Evolutionary conservation across 495 filamentous ascomycete species (phyloP), one percentile per base, ranked within the genome.

Genomic region (Aspergillus mulundensis): DNA sequence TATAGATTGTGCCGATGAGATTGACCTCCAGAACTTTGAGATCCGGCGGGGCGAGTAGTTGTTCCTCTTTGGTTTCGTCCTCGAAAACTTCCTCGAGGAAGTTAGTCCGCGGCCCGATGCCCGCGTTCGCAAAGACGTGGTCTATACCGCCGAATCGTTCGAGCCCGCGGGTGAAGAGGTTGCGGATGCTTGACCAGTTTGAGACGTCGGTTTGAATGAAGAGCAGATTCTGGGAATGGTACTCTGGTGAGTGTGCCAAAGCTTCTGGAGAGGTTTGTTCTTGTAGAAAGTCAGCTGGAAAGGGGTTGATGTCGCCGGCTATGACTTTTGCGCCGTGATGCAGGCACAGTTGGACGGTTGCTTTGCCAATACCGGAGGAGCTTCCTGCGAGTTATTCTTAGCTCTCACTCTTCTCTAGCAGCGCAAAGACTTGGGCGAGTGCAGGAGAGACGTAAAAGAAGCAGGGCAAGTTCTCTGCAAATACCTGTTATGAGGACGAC

Each of bases 41-140:
- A 53, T 65, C 59, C 1, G 78, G 75, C 16, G 79, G 74, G 21
- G 71, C 63, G 11, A 78, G 61, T 7, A 74, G 67, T 15, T 68
- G 50, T 14, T 20, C 36, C 3, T 71, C 48, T 4, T 5, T 19
- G 14, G 3, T 5, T 14, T 19, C 38, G 5, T 52, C 70, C 19
- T 79, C 72, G 21, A 72, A 64, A 16, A 67, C 72, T 16, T 73
- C 60, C 8, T 67, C 70, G 11, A 76, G 57, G 56, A 78, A 77
- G 48, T 74, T 62, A 1, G 62, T 63, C 0, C 59, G 67, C 6
- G 72, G 72, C 6, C 60, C 61, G 15, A 80, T 60, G 15, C 79
- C 79, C 5, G 79, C 79, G 42, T 78, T 79, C 32, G 77, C 77
- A 32, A 81, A 73, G 18, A 79, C 78, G 50, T 75, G 69, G 56